These are phyloP conservation scores for Dothistroma septosporum DNA, from an alignment of 2,329 filamentous ascomycete species.

Conservation along the genomic window DNA sequence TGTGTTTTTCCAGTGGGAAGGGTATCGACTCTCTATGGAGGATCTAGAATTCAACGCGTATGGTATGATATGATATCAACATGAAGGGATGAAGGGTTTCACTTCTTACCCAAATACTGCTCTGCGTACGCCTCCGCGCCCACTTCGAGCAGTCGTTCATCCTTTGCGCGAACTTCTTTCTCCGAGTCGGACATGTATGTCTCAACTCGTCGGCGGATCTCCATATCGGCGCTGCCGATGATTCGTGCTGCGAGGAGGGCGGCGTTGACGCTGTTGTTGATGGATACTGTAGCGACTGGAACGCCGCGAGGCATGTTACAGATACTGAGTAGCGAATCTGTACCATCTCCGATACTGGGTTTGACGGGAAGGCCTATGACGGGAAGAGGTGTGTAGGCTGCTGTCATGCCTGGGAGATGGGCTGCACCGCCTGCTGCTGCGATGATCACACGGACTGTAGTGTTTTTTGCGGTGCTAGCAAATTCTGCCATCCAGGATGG, in stretches of 20 bases:
- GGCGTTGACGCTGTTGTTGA: conserved; percentile 47
- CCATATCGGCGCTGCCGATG: conserved; percentile 43
- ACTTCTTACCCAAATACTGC: conserved; percentile 30
- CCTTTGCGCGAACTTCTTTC: conserved; percentile 62
- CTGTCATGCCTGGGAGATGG: conserved; percentile 51
- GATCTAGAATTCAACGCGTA: background rate
- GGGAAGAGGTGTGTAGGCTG: conserved; percentile 47
- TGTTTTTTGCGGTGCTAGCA: conserved; percentile 37
- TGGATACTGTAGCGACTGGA: conserved; percentile 40
- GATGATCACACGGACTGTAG: conserved; percentile 45
- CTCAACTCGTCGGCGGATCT: conserved; percentile 56
- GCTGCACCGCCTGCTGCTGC: conserved; percentile 49
- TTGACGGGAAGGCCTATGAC: conserved; percentile 52
- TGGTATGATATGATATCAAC: background rate
- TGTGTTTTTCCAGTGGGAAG: background rate
- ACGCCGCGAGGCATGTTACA: conserved; percentile 50
- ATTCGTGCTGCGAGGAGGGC: conserved; percentile 46
- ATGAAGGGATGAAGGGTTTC: background rate
- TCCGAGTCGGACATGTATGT: conserved; percentile 61
- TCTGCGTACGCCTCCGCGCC: conserved; percentile 39
- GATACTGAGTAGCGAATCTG: conserved; percentile 49
- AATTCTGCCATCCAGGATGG: conserved; percentile 47
- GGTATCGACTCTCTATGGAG: background rate
- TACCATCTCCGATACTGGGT: conserved; percentile 47
- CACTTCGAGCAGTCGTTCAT: conserved; percentile 51